Evolutionary conservation across 2,329 filamentous ascomycete species (phyloP).

Genomic region (Colletotrichum sp.): DNA sequence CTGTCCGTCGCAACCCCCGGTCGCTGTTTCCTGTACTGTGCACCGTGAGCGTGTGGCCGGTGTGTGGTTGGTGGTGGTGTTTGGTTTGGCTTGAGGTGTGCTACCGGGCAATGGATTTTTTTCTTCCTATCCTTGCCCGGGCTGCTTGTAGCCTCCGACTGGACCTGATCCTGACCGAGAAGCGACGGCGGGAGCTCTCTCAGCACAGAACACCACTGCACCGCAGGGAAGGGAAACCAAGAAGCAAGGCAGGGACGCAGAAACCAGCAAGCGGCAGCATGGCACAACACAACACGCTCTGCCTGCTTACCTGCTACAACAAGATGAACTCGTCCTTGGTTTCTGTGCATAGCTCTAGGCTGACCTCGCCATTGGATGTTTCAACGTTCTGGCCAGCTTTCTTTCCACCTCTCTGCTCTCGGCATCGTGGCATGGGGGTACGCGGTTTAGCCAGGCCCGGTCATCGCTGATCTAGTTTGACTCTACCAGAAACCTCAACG

Average conservation of each 20-base stretch:
- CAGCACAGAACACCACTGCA: not conserved
- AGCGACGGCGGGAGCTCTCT: not conserved
- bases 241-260: not conserved
- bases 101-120: not conserved
- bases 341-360: not conserved
- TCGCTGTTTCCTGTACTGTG: not conserved
- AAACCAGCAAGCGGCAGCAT: not conserved
- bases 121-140: not conserved
- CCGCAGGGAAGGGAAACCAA: not conserved
- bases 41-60: not conserved
- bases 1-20: conserved; percentile 2
- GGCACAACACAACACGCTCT: not conserved
- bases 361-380: not conserved
- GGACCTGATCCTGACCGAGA: not conserved
- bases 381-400: not conserved
- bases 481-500: conserved; percentile 18
- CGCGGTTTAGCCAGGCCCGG: not conserved
- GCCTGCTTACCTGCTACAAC: not conserved
- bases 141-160: not conserved
- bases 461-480: conserved; percentile 6
- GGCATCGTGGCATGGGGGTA: not conserved
- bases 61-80: not conserved
- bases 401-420: not conserved
- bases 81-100: not conserved
- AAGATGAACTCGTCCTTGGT: not conserved